A percentile compares a stretch with the other conserved stretches of the same genome.
phyloP scores from a whole-genome alignment of 164 flowering plant species.

The Warburgia ugandensis region DNA sequence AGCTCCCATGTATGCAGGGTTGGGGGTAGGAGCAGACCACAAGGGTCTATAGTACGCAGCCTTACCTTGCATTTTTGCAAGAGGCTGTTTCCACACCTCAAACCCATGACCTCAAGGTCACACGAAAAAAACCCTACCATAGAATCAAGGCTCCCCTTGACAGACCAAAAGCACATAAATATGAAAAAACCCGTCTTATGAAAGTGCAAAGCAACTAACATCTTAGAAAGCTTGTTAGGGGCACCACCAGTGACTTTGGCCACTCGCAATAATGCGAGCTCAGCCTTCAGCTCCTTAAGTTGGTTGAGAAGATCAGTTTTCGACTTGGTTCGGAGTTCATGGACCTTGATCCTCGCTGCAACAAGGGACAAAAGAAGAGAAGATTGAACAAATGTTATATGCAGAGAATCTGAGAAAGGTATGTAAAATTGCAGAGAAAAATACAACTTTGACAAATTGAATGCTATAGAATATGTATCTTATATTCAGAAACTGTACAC shows the following conservation, averaged over 20 bases:
- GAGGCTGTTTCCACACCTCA: too few relatives aligned
- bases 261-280: conserved; percentile 67
- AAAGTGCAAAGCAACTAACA: conserved; percentile 22
- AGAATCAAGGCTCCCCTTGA: not conserved
- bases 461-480: too few relatives aligned
- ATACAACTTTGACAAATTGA: too few relatives aligned
- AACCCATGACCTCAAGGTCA: too few relatives aligned
- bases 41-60: too few relatives aligned
- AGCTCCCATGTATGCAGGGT: too few relatives aligned
- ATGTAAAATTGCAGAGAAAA: too few relatives aligned
- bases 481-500: too few relatives aligned
- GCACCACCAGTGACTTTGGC: conserved; percentile 83
- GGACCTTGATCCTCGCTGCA: conserved; percentile 71
- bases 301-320: conserved; percentile 48
- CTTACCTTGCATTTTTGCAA: too few relatives aligned
- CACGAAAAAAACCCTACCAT: not conserved
- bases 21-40: too few relatives aligned
- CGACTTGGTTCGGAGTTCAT: conserved; percentile 52
- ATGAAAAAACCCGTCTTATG: not conserved
- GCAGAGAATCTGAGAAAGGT: too few relatives aligned
- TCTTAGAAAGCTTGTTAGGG: conserved; percentile 75
- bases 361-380: not conserved
- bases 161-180: not conserved
- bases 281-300: conserved; percentile 64
- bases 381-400: too few relatives aligned